phyloP scores from a whole-genome alignment of 2,329 filamentous ascomycete genomes.

The Ascochyta pisi region DNA sequence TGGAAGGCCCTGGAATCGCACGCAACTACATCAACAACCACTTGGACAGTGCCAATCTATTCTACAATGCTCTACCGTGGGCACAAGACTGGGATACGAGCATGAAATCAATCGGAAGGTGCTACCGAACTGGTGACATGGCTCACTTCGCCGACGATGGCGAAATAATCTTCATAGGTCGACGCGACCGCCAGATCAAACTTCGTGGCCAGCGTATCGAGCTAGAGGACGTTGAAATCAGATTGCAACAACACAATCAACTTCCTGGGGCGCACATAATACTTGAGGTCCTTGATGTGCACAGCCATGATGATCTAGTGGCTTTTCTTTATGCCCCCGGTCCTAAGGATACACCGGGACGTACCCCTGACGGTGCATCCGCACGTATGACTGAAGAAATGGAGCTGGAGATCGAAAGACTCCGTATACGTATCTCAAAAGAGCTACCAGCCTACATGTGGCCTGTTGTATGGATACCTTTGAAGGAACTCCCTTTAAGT shows the following conservation, averaged over 20 bases:
- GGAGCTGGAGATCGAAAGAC: constrained; percentile 33
- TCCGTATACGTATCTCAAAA: constrained; percentile 24
- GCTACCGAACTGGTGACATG: constrained; percentile 33
- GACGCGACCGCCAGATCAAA: constrained; percentile 42
- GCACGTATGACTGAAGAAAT: constrained; percentile 2
- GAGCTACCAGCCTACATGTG: constrained; percentile 5
- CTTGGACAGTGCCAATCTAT: constrained; percentile 16
- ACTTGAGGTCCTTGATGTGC: constrained; percentile 15
- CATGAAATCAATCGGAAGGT: constrained; percentile 15
- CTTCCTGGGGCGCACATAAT: not conserved
- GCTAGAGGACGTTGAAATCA: constrained; percentile 20
- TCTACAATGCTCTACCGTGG: constrained; percentile 17
- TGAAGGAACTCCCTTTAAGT: not conserved
- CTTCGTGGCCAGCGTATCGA: constrained; percentile 42
- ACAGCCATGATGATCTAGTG: constrained; percentile 9
- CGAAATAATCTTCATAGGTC: constrained; percentile 28
- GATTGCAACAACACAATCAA: not conserved
- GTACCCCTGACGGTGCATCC: constrained; percentile 7
- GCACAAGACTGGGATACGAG: constrained; percentile 7
- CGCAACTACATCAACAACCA: constrained; percentile 31
- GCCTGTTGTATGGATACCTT: constrained; percentile 3
- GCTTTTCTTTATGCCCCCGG: not conserved
- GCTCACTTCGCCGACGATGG: constrained; percentile 29
- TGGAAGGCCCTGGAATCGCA: constrained; percentile 60
- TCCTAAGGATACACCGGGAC: constrained; percentile 15